phyloP scores from a whole-genome alignment of 1,139 yeast species.

The Diutina mesorugosa region DNA sequence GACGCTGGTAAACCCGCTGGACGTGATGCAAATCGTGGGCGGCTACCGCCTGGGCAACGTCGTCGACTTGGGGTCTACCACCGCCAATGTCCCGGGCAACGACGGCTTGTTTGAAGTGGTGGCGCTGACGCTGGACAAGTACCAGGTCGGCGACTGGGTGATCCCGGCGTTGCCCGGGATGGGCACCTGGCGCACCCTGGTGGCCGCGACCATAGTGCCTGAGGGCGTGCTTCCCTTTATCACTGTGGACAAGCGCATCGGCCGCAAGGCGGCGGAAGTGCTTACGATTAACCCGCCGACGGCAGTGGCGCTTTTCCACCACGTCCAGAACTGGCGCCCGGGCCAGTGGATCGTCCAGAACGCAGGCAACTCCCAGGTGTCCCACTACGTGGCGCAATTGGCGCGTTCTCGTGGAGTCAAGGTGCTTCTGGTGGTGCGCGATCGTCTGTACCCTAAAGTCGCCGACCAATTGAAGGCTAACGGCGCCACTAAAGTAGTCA shows the following conservation, averaged over 20 bases:
- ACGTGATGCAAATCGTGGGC: not conserved
- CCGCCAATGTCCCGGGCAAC: not conserved
- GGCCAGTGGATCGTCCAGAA: not conserved
- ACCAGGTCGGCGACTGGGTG: not conserved
- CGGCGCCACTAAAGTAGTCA: not conserved
- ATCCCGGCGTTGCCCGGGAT: not conserved
- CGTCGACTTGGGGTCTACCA: not conserved
- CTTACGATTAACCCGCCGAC: conserved; percentile 1
- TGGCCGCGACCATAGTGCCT: not conserved
- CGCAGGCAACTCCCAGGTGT: not conserved
- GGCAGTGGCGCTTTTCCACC: not conserved
- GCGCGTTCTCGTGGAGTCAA: not conserved
- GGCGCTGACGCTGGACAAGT: not conserved
- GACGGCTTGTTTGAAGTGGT: conserved; percentile 1
- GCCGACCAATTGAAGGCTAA: not conserved
- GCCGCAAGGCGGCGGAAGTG: not conserved
- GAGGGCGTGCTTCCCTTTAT: not conserved
- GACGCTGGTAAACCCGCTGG: conserved; percentile 1
- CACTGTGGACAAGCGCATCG: not conserved
- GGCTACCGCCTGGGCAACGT: not conserved
- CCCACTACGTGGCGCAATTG: not conserved
- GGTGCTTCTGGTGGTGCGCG: not conserved
- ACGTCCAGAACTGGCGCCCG: not conserved
- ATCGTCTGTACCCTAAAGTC: not conserved
- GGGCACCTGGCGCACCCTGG: not conserved